Conservation (phyloP, 2,329 filamentous ascomycete genomes). For the Fusarium papillatum region DNA sequence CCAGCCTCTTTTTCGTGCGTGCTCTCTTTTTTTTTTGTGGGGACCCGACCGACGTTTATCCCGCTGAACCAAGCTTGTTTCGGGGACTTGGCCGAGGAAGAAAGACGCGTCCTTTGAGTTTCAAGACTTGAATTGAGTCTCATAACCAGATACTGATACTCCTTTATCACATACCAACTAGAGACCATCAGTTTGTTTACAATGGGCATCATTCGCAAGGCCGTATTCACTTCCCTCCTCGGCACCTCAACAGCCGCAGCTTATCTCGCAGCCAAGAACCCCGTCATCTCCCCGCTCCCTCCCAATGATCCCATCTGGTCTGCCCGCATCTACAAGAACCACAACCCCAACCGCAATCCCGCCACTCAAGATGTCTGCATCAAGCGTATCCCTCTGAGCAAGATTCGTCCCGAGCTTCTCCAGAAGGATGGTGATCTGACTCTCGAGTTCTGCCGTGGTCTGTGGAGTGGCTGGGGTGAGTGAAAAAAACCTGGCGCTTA, state of each 20-base stretch:
- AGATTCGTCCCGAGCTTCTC: conserved; percentile 75
- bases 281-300: conserved; percentile 69
- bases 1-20: not conserved
- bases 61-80: conserved; percentile 6
- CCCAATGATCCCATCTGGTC: conserved; percentile 73
- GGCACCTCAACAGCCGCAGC: conserved; percentile 64
- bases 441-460: conserved; percentile 75
- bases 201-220: conserved; percentile 69
- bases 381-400: conserved; percentile 71
- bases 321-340: conserved; percentile 66
- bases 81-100: conserved; percentile 10
- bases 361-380: conserved; percentile 75
- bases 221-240: conserved; percentile 59
- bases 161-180: too few species aligned
- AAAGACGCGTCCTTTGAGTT: conserved; percentile 16
- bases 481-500: not conserved
- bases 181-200: conserved; percentile 1
- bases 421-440: conserved; percentile 70
- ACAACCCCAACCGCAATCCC: conserved; percentile 75
- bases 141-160: not conserved
- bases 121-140: conserved; percentile 12
- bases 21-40: not conserved
- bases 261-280: conserved; percentile 65
- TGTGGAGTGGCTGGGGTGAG: conserved; percentile 74
- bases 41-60: conserved; percentile 19